These are phyloP conservation scores for Dissoconium aciculare DNA, from an alignment of 2,329 filamentous ascomycete species.

Conservation along the genomic window DNA sequence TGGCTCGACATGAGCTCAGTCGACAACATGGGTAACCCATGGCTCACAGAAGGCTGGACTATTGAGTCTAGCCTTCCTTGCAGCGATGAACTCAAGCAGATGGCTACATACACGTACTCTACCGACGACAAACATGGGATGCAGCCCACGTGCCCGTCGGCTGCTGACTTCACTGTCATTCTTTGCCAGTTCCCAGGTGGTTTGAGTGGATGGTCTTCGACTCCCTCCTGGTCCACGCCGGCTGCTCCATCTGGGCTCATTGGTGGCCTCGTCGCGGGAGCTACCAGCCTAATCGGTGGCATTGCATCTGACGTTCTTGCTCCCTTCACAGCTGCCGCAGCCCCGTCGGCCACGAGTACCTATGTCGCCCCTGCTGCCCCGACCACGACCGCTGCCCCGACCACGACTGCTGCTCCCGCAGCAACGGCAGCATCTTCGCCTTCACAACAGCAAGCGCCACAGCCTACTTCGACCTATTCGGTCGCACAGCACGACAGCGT, in stretches of 20 bases:
- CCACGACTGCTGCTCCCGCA: conserved; percentile 6
- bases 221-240: no score
- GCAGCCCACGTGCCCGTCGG: conserved; percentile 21
- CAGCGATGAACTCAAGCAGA: conserved; percentile 18
- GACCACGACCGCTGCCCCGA: conserved; percentile 12
- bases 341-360: conserved; percentile 6
- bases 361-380: conserved; percentile 9
- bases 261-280: conserved; percentile 4
- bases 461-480: no score
- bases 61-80: not conserved
- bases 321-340: conserved; percentile 2
- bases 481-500: no score
- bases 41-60: conserved; percentile 18
- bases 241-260: no score
- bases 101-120: conserved; percentile 25
- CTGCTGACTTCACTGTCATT: conserved; percentile 23
- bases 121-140: conserved; percentile 27
- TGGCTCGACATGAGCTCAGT: conserved; percentile 28
- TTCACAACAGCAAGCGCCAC: no score
- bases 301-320: conserved; percentile 5
- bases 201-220: no score
- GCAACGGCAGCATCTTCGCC: conserved; percentile 8
- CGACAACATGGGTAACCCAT: conserved; percentile 24
- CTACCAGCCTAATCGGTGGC: conserved; percentile 4
- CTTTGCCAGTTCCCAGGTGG: conserved; percentile 16